phyloP scores from a whole-genome alignment of 2,329 filamentous ascomycete genomes.

The Tolypocladium ophioglossoides region DNA sequence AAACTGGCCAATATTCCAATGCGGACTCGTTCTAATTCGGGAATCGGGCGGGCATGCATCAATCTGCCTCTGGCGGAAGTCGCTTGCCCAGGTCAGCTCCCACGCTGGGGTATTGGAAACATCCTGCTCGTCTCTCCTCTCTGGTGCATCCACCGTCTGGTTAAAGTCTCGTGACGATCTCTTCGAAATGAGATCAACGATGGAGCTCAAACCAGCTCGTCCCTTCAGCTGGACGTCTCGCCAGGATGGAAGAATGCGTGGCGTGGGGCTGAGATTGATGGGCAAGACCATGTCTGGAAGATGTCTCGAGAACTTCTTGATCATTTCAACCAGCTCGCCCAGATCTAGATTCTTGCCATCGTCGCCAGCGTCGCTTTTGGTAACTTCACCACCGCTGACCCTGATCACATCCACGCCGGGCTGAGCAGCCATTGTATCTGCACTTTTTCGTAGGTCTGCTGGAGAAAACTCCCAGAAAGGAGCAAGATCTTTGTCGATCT shows the following conservation, averaged over 20 bases:
- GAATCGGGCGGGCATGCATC: constrained; percentile 54
- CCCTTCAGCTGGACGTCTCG: constrained; percentile 33
- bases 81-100: constrained; percentile 6
- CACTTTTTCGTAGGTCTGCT: constrained; percentile 52
- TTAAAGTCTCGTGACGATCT: constrained; percentile 9
- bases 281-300: constrained; percentile 77
- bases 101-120: background rate
- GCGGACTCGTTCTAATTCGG: constrained; percentile 42
- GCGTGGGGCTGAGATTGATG: constrained; percentile 56
- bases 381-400: constrained; percentile 54
- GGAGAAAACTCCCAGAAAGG: constrained; percentile 72
- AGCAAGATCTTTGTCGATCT: constrained; percentile 61
- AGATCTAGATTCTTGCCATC: constrained; percentile 24
- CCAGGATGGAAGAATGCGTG: constrained; percentile 41
- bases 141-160: background rate
- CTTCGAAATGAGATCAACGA: constrained; percentile 18
- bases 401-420: constrained; percentile 38
- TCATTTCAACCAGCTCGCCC: constrained; percentile 49
- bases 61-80: constrained; percentile 30
- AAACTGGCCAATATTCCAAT: constrained; percentile 54
- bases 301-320: constrained; percentile 58
- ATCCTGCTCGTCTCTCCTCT: background rate
- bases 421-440: constrained; percentile 25
- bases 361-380: constrained; percentile 22
- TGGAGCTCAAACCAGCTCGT: constrained; percentile 13